phyloP scores from a whole-genome alignment of 352 stramenopile genomes.

The Aphanomyces stellatus region DNA sequence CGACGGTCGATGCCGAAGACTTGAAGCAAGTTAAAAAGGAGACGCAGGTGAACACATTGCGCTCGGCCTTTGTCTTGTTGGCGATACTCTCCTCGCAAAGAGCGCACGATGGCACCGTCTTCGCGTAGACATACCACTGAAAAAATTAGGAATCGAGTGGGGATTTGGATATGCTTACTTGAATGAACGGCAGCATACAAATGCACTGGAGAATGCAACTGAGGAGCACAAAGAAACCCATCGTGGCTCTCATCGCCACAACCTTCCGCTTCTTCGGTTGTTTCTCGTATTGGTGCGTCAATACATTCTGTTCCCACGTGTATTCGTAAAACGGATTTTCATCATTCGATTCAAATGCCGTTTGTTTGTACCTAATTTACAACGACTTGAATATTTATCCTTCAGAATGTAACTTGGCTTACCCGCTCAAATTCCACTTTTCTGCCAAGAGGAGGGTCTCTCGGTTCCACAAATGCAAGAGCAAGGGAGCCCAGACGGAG shows the following conservation, averaged over 20 bases:
- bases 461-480: conserved; percentile 73
- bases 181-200: conserved; percentile 79
- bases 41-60: conserved; percentile 29
- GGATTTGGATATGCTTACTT: conserved; percentile 21
- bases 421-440: conserved; percentile 71
- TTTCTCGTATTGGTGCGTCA: conserved; percentile 85
- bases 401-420: too few species aligned
- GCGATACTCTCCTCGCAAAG: conserved; percentile 27
- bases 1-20: conserved; percentile 27
- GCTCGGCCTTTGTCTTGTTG: conserved; percentile 24
- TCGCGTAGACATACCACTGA: conserved; percentile 81
- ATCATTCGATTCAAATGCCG: conserved; percentile 82
- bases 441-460: conserved; percentile 78
- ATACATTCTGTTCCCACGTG: conserved; percentile 77
- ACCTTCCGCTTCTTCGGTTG: conserved; percentile 72
- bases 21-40: conserved; percentile 83
- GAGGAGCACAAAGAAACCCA: conserved; percentile 73
- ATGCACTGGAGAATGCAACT: conserved; percentile 72
- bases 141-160: neutral
- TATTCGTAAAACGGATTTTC: conserved; percentile 81
- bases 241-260: conserved; percentile 76
- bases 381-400: too few species aligned
- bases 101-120: conserved; percentile 64
- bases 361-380: conserved; percentile 85
- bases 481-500: conserved; percentile 73